phyloP scores from a whole-genome alignment of 495 filamentous ascomycete genomes.

The Ramalina intermedia region DNA sequence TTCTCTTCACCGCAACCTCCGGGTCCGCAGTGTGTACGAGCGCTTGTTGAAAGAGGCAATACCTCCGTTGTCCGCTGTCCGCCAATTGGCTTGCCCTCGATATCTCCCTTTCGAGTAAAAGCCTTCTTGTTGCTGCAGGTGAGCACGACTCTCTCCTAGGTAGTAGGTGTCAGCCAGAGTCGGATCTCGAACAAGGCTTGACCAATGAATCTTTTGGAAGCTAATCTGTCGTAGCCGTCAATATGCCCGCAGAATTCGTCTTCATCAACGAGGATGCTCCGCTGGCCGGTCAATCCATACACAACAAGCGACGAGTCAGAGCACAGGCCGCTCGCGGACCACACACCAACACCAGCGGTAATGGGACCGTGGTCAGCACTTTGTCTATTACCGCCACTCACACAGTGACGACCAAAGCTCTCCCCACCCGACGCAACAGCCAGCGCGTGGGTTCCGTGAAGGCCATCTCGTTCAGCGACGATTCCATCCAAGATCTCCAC shows the following conservation, averaged over 20 bases:
- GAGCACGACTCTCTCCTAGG: too few species aligned
- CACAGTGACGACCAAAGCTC: constrained; percentile 10
- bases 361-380: not conserved
- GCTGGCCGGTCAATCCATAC: constrained; percentile 14
- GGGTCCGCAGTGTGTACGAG: too few species aligned
- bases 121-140: too few species aligned
- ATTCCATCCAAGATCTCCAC: not conserved
- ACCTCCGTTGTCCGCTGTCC: too few species aligned
- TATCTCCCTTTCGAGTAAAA: too few species aligned
- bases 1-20: too few species aligned
- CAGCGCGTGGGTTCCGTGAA: not conserved
- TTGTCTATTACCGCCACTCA: not conserved
- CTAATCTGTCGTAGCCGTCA: too few species aligned
- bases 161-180: too few species aligned
- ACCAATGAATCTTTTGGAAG: too few species aligned
- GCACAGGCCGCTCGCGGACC: constrained; percentile 21
- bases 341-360: constrained; percentile 1
- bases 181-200: too few species aligned
- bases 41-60: too few species aligned
- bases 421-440: constrained; percentile 1
- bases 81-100: too few species aligned
- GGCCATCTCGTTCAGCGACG: not conserved
- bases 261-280: constrained; percentile 22
- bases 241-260: constrained; percentile 13
- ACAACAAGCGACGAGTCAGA: constrained; percentile 18